Percentiles rank a stretch among this genome's conserved stretches.
Conservation (phyloP, 192 early-diverging fungal genomes). For the Podila epigama region DNA sequence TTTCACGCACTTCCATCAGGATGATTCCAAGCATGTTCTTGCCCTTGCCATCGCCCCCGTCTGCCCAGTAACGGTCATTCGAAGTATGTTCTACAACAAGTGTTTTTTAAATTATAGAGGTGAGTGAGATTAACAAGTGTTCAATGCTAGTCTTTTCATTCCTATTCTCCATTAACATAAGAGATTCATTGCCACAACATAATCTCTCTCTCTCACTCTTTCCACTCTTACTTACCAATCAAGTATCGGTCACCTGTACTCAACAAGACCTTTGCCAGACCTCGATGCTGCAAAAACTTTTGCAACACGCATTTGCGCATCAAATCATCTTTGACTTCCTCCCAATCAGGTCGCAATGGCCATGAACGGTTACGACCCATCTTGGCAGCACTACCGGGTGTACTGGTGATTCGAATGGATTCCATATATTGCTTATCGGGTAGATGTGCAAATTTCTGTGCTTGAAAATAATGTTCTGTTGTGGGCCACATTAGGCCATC, state of each 20-base stretch:
- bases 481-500: conserved; percentile 37
- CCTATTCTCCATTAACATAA: too few relatives aligned
- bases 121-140: too few relatives aligned
- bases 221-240: conserved; percentile 23
- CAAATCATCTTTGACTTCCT: conserved; percentile 49
- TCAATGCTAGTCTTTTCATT: too few relatives aligned
- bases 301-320: conserved; percentile 44
- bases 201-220: too few relatives aligned
- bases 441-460: conserved; percentile 40
- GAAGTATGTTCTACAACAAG: conserved; percentile 34
- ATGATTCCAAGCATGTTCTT: conserved; percentile 46
- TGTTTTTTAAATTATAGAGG: neutral
- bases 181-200: too few relatives aligned
- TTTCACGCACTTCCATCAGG: conserved; percentile 21
- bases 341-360: conserved; percentile 53
- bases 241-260: conserved; percentile 35
- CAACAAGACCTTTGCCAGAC: conserved; percentile 33
- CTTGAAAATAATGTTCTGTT: conserved; percentile 58
- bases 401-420: conserved; percentile 12
- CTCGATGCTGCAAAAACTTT: conserved; percentile 53
- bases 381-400: conserved; percentile 49
- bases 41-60: conserved; percentile 45
- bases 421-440: conserved; percentile 22
- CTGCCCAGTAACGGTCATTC: conserved; percentile 54
- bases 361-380: conserved; percentile 47